Evolutionary conservation across 805 yeast genomes (phyloP).

Genomic region (Yamadazyma sp.): DNA sequence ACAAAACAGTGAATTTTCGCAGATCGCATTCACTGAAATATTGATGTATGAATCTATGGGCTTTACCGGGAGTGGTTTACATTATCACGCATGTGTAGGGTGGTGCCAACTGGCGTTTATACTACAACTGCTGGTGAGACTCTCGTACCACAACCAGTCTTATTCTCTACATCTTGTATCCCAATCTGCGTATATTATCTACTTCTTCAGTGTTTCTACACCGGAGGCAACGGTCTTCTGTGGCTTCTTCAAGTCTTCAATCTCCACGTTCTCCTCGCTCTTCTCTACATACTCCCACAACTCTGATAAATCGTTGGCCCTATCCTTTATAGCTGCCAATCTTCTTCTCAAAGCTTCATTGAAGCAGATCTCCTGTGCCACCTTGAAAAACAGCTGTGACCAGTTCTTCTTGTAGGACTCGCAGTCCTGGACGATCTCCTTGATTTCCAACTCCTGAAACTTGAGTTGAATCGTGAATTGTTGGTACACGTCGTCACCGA

Average conservation of each 20-base stretch:
- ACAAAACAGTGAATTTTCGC: no score
- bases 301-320: slow-evolving; percentile 31
- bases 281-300: slow-evolving; percentile 30
- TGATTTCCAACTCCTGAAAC: slow-evolving; percentile 77
- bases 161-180: no score
- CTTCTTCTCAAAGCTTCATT: slow-evolving; percentile 90
- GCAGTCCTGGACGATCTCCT: slow-evolving; percentile 73
- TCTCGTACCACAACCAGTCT: no score
- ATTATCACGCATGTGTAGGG: no score
- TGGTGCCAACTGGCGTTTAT: no score
- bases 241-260: neutral
- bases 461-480: slow-evolving; percentile 76
- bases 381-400: slow-evolving; percentile 72
- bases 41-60: no score
- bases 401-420: slow-evolving; percentile 74
- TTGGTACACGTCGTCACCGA: slow-evolving; percentile 86
- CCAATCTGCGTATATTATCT: slow-evolving; percentile 16
- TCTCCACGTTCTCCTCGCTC: slow-evolving; percentile 10
- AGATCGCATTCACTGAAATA: no score
- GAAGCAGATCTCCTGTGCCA: slow-evolving; percentile 86
- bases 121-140: no score
- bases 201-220: slow-evolving; percentile 9
- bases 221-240: slow-evolving; percentile 2
- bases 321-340: slow-evolving; percentile 43
- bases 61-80: no score